Conservation (phyloP, 805 yeast species). For the Wickerhamiella bombiphila region DNA sequence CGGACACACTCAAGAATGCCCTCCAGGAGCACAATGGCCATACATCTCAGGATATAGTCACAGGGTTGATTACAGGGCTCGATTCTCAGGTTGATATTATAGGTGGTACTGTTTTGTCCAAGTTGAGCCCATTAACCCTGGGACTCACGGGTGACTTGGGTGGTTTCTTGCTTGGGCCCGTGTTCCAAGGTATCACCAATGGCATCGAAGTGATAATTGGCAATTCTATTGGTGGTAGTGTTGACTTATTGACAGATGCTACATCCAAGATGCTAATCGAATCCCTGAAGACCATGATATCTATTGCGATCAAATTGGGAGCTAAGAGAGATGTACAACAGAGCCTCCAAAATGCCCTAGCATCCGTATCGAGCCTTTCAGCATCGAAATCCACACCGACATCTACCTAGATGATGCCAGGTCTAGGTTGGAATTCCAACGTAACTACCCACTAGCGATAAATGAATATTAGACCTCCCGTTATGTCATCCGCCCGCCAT, state of each 20-base stretch:
- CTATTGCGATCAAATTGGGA: too few relatives aligned
- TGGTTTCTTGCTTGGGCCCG: slow-evolving; percentile 13
- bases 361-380: too few relatives aligned
- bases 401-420: too few relatives aligned
- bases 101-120: slow-evolving; percentile 12
- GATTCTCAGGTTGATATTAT: slow-evolving; percentile 21
- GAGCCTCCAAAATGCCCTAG: too few relatives aligned
- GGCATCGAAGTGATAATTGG: slow-evolving; percentile 17
- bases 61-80: slow-evolving; percentile 17
- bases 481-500: too few relatives aligned
- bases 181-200: slow-evolving; percentile 16
- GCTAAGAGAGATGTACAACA: too few relatives aligned
- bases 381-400: too few relatives aligned
- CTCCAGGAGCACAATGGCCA: slow-evolving; percentile 8
- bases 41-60: slow-evolving; percentile 9
- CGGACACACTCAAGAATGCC: slow-evolving; percentile 8
- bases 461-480: too few relatives aligned
- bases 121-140: slow-evolving; percentile 10
- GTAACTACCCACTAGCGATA: too few relatives aligned
- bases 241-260: slow-evolving; percentile 6
- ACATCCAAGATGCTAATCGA: too few relatives aligned
- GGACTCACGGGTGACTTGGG: slow-evolving; percentile 5
- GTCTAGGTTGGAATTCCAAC: too few relatives aligned
- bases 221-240: slow-evolving; percentile 9
- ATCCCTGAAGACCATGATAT: too few relatives aligned